Base-by-base conservation (phyloP, 345 rosid genomes). In the Pelargonium nanum region DNA sequence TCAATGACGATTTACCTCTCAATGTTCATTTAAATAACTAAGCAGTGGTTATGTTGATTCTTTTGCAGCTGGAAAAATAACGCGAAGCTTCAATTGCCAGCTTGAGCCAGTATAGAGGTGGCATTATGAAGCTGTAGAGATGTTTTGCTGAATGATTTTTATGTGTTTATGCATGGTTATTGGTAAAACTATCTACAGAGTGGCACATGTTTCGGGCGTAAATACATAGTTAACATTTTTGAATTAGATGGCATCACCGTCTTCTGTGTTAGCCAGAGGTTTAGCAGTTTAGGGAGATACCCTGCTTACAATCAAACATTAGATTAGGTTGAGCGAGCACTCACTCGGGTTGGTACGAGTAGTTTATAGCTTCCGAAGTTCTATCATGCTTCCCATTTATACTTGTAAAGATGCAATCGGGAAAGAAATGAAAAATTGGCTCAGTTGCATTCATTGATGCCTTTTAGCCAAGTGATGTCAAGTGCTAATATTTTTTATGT, bases 21-120 rank as follows among this genome's bases (percentile, higher is more conserved):
- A 48, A 7, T 48, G 9, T 61, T 17, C 9, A 19, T 13, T 5
- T 44, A 22, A 44, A 25, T 28, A 5, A 51, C 15, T 61, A 22
- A 51, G 1, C 13, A 32, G 54, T 54, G 44, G 17, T 55, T 26
- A 53, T 24, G 12, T 19, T 44, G 4, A 56, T 63, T 60, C 16
- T n/a, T 32, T 54, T n/a, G n/a, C 85, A 91, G 98, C 77, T 91
- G 98, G 98, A 91, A 83, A 74, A 86, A 88, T 72, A 91, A 86
- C 63, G 78, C 85, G 19, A 91, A 83, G 80, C 90, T 91, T 72
- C 85, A 91, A 80, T 85, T 91, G 59, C 98, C 98, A 61, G 95
- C 95, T 70, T 91, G 77, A 88, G 61, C 59, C 65, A 54, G 67
- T 25, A 20, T 7, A 15, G 48, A 40, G 48, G 9, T 0, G 15